Conservation (phyloP, 495 filamentous ascomycete species). For the Podospora didyma region DNA sequence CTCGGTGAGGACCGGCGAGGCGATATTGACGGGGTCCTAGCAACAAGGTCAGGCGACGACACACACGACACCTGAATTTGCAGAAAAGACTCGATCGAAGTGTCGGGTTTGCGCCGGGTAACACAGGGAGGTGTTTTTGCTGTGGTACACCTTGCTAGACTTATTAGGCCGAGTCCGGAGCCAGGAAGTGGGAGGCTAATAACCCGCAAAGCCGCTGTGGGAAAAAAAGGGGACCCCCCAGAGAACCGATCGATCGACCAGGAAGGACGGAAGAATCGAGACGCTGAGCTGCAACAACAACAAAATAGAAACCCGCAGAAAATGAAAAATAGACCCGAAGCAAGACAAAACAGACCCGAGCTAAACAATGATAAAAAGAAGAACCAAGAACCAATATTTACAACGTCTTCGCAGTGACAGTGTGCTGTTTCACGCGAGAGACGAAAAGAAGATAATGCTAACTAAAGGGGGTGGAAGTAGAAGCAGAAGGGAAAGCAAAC, state of each 20-base stretch:
- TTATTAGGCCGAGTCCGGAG: neutral
- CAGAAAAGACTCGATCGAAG: neutral
- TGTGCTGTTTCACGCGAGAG: neutral
- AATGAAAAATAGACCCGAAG: neutral
- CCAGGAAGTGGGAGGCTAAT: neutral
- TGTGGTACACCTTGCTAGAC: neutral
- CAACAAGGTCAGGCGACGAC: too few relatives aligned
- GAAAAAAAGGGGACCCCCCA: neutral
- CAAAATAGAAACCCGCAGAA: neutral
- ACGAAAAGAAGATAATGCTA: neutral
- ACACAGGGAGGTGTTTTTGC: neutral
- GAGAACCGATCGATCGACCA: neutral
- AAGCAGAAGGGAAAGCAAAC: neutral
- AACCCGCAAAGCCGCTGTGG: neutral
- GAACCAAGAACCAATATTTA: neutral
- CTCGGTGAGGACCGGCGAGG: neutral
- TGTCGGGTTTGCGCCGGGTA: neutral
- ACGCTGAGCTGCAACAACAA: too few relatives aligned
- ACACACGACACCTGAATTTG: neutral
- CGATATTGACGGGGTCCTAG: neutral
- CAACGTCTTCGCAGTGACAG: neutral
- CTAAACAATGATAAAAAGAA: neutral
- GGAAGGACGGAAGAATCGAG: too few relatives aligned
- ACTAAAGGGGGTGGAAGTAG: too few relatives aligned
- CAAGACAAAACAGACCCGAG: too few relatives aligned